Base-by-base conservation (phyloP, 2,329 filamentous ascomycete species). In the Verticillium dahliae region DNA sequence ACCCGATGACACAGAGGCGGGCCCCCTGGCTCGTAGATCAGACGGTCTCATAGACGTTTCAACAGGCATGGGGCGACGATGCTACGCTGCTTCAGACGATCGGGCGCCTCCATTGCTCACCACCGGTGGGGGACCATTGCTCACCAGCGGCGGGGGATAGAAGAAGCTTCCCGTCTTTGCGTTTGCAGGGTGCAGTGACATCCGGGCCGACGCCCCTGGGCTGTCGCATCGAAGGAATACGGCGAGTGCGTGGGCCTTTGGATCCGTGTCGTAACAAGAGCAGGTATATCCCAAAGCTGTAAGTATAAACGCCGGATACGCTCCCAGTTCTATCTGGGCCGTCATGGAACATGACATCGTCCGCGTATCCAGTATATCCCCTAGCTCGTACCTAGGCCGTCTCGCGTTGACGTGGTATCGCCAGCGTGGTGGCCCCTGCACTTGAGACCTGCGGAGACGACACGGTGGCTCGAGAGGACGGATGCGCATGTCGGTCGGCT, bases 1-100 rank as follows among this genome's bases (percentile, higher is more conserved):
- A 65, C 63, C 58, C 62, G 63, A 61, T 65, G 62, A 65, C 62
- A 65, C 63, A 65, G 35, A 52, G 56, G 34, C 35, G 57, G 14
- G 39, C 27, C 57, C 56, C 64, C 60, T 57, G 59, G 57, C 56
- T 45, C 58, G 63, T 59, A 60, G 64, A 65, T 65, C 64, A 61
- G 64, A 65, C 61, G 62, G 64, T 60, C 60, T 57, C 6, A 66
- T 65, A 22, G 62, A 61, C 45, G 65, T 65, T 63, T 27, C 38
- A 22, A 11, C 37, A 34, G 35, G 59, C 52, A 33, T 33, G 11
- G 37, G 37, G 13, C 45, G 45, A 11, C 22, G 57, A 58, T 58
- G 57, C 39, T 22, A 58, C 57, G 9, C 22, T 57, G 33, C n/a
- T 35, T n/a, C 27, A 31, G 54, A n/a, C 54, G 27, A 34, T 13